phyloP scores from a whole-genome alignment of 164 flowering plant species.

The Amborella trichopoda region DNA sequence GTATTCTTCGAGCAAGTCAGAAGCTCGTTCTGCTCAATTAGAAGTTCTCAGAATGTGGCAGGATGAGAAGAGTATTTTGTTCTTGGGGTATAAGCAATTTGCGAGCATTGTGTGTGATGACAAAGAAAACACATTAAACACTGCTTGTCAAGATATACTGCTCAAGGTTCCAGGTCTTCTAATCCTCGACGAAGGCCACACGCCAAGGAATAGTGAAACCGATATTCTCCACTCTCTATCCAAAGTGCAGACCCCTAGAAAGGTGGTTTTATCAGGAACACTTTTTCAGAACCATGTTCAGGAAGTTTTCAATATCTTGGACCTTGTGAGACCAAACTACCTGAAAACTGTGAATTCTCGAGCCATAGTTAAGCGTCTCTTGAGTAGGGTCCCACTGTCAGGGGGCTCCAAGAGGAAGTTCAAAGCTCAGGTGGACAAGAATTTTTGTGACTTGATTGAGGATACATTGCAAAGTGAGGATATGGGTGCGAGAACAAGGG shows the following conservation, averaged over 20 bases:
- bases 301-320: slow-evolving; percentile 79
- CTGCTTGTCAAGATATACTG: slow-evolving; percentile 49
- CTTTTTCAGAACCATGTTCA: slow-evolving; percentile 87
- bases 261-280: slow-evolving; percentile 93
- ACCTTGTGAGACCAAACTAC: slow-evolving; percentile 85
- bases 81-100: slow-evolving; percentile 79
- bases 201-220: slow-evolving; percentile 71
- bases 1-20: slow-evolving; percentile 62
- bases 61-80: slow-evolving; percentile 51
- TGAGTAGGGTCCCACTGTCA: slow-evolving; percentile 41
- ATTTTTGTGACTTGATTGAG: slow-evolving; percentile 69
- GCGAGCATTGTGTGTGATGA: slow-evolving; percentile 46
- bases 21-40: slow-evolving; percentile 49
- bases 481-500: slow-evolving; percentile 34
- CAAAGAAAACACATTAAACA: slow-evolving; percentile 14
- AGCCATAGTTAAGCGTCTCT: slow-evolving; percentile 36
- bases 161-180: slow-evolving; percentile 57
- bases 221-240: slow-evolving; percentile 56
- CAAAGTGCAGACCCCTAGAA: slow-evolving; percentile 55
- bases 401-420: slow-evolving; percentile 26
- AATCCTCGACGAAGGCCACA: slow-evolving; percentile 90
- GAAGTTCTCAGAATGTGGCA: slow-evolving; percentile 63
- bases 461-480: slow-evolving; percentile 57
- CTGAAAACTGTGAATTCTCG: slow-evolving; percentile 35
- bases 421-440: slow-evolving; percentile 20